Evolutionary conservation across 2,329 filamentous ascomycete genomes (phyloP).

Genomic region (Sclerotinia sclerotiorum): DNA sequence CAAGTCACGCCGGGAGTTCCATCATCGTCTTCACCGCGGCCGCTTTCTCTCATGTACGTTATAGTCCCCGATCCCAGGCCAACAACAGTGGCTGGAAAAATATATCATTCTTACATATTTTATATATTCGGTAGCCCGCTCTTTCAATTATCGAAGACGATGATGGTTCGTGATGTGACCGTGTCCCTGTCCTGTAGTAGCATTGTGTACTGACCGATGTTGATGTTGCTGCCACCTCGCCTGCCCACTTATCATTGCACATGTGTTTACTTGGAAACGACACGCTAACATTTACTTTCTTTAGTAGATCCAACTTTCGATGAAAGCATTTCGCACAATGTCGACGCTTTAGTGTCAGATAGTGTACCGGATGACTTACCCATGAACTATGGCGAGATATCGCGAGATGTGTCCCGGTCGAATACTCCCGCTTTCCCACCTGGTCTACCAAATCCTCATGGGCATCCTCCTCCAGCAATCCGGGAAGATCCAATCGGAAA

Average conservation of each 20-base stretch:
- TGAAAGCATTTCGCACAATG: constrained; percentile 52
- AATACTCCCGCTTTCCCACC: constrained; percentile 48
- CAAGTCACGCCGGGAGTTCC: constrained; percentile 56
- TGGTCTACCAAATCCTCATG: constrained; percentile 44
- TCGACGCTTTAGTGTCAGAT: constrained; percentile 69
- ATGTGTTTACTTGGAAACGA: not conserved
- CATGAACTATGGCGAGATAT: constrained; percentile 25
- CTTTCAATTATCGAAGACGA: constrained; percentile 53
- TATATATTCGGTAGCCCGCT: constrained; percentile 42
- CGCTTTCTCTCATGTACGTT: constrained; percentile 61
- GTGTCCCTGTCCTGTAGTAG: constrained; percentile 34
- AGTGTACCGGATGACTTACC: constrained; percentile 33
- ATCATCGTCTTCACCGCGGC: constrained; percentile 66
- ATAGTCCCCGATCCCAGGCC: constrained; percentile 49
- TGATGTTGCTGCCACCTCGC: constrained; percentile 43
- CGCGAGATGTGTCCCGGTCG: constrained; percentile 32
- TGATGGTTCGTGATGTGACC: constrained; percentile 57
- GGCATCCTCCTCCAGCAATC: constrained; percentile 42
- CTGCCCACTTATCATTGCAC: constrained; percentile 9
- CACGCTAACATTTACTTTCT: constrained; percentile 34
- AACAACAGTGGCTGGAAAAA: constrained; percentile 47
- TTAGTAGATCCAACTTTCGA: constrained; percentile 60
- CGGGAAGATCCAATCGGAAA: constrained; percentile 35
- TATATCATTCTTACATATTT: constrained; percentile 50
- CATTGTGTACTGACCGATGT: constrained; percentile 37